A percentile compares a stretch with the other conserved stretches of the same genome.
Evolutionary conservation across 1,284 basidiomycete genomes (phyloP).

Genomic region (Cerioporus squamosus): DNA sequence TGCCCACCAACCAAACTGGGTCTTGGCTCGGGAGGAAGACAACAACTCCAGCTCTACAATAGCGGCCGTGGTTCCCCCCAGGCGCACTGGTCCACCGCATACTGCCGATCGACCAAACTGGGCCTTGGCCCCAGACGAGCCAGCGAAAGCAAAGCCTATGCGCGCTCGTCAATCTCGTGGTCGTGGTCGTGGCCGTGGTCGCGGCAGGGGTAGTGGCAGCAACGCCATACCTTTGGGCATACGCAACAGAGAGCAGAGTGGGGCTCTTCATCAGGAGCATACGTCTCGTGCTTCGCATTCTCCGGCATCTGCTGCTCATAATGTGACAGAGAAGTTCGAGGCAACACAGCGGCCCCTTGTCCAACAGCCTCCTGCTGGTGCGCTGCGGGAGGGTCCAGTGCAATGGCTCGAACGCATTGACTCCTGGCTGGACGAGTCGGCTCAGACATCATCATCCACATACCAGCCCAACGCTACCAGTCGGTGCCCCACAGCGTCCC

Average conservation of each 20-base stretch:
- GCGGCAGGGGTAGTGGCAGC: neutral
- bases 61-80: no score
- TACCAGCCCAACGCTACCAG: neutral
- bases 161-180: neutral
- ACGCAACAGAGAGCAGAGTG: neutral
- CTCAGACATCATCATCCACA: neutral
- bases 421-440: slow-evolving; percentile 11
- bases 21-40: slow-evolving; percentile 20
- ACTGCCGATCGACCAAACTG: neutral
- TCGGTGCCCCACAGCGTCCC: neutral
- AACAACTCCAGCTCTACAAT: no score
- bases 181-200: slow-evolving; percentile 3
- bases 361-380: neutral
- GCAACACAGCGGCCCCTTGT: no score
- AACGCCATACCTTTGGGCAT: no score
- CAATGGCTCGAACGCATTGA: slow-evolving; percentile 15
- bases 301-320: no score
- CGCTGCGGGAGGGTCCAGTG: slow-evolving; percentile 6
- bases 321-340: neutral
- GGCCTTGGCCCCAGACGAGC: slow-evolving; percentile 20
- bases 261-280: neutral
- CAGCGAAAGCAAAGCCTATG: neutral
- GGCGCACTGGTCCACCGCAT: neutral
- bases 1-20: neutral
- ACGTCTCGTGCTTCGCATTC: no score